Evolutionary conservation across 2,329 filamentous ascomycete species (phyloP).

Genomic region (Aureobasidium sp.): DNA sequence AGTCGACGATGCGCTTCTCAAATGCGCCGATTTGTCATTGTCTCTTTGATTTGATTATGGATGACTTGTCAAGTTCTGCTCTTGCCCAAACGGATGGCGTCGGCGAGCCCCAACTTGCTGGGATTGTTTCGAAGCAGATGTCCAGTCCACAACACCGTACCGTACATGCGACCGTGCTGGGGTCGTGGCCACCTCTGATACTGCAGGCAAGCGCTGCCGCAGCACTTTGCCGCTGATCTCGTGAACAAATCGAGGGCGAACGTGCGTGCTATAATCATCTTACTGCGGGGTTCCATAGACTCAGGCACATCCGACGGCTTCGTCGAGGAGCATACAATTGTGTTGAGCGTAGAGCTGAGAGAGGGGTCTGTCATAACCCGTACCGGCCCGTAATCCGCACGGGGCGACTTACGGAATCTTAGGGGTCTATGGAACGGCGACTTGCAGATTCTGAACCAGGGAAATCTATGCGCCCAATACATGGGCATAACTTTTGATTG

Average conservation of each 20-base stretch:
- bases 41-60: neutral
- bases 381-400: constrained; percentile 5
- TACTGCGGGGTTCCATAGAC: constrained; percentile 4
- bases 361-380: constrained; percentile 5
- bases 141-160: neutral
- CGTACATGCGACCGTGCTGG: neutral
- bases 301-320: constrained; percentile 5
- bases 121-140: neutral
- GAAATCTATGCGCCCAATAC: neutral
- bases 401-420: constrained; percentile 5
- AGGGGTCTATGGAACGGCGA: constrained; percentile 1
- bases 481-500: constrained; percentile 13
- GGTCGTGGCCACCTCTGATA: neutral
- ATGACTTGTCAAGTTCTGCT: constrained; percentile 7
- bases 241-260: constrained; percentile 6
- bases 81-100: neutral
- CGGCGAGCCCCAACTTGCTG: neutral
- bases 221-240: constrained; percentile 14
- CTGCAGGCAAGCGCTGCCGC: constrained; percentile 11
- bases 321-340: neutral
- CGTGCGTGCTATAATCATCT: constrained; percentile 15
- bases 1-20: neutral
- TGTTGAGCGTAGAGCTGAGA: neutral
- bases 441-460: constrained; percentile 12
- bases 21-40: constrained; percentile 4